Conservation (phyloP, 2,329 filamentous ascomycete genomes). For the Lecanicillium sp. region DNA sequence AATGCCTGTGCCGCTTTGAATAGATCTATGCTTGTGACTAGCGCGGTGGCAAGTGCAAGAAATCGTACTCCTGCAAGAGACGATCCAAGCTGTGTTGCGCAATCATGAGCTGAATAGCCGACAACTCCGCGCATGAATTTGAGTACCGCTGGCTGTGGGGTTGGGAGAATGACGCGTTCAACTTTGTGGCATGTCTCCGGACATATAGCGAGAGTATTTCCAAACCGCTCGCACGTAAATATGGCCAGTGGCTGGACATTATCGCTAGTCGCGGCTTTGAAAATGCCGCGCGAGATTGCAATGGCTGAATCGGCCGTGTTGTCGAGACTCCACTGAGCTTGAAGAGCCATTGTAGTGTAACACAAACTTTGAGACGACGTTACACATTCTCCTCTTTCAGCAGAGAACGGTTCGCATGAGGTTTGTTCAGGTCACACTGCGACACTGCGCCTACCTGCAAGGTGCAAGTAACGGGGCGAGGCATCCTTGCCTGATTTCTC, state of each 20-base stretch:
- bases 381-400: too few relatives aligned
- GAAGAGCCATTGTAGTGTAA: constrained; percentile 4
- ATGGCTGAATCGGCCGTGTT: constrained; percentile 7
- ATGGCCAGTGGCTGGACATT: constrained; percentile 15
- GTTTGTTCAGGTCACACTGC: too few relatives aligned
- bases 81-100: not conserved
- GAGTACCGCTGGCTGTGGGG: constrained; percentile 6
- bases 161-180: constrained; percentile 9
- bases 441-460: too few relatives aligned
- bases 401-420: too few relatives aligned
- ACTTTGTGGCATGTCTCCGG: constrained; percentile 13
- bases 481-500: too few relatives aligned
- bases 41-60: constrained; percentile 10
- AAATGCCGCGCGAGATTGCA: constrained; percentile 8
- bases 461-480: too few relatives aligned
- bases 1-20: not conserved
- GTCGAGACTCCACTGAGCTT: constrained; percentile 7
- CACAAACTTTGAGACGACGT: too few relatives aligned
- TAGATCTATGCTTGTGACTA: constrained; percentile 6
- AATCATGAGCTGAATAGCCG: not conserved
- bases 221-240: constrained; percentile 17
- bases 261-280: constrained; percentile 15
- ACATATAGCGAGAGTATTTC: constrained; percentile 15
- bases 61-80: constrained; percentile 11
- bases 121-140: not conserved